Evolutionary conservation across 169 alveolate genomes (phyloP), one percentile per base, ranked within the genome.

Genomic region (Ichthyophthirius multifiliis): DNA sequence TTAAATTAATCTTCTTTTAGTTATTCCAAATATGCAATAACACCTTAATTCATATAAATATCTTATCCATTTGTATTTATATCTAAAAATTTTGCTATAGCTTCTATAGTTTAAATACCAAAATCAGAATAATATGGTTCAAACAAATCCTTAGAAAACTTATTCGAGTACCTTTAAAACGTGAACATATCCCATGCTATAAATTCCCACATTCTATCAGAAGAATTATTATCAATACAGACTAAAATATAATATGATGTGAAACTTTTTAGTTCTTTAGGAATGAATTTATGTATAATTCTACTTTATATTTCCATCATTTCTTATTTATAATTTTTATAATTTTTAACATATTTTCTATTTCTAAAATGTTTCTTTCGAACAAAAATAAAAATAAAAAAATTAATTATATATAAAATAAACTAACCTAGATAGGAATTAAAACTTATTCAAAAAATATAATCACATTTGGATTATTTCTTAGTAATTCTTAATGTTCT

Each of bases 301-400:
- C 41, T 41, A 3, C 35, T 34, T 5, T 67, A n/a, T 41, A 37
- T 67, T 0, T 12, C 10, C n/a, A 18, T 67, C 12, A 39, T 39
- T 67, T 67, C 77, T 18, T 34, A 32, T 39, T 34, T 37, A 37
- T 37, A 67, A 13, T n/a, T 67, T 37, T 67, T 15, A 44, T 18
- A 67, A 20, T 67, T 67, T 67, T 44, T 67, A 9, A 47, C 34
- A 37, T 35, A 67, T 4, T 23, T 41, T 67, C 77, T 67, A 37
- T 67, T 67, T 41, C 46, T 67, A 39, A 67, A 67, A 39, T 67
- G 77, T n/a, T n/a, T n/a, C n/a, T n/a, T n/a, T n/a, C n/a, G n/a
- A n/a, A n/a, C n/a, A n/a, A n/a, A n/a, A n/a, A n/a, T n/a, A n/a
- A n/a, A n/a, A n/a, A n/a, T n/a, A n/a, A n/a, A n/a, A n/a, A n/a